These are phyloP conservation scores for Chrysoporthe puriensis DNA, from an alignment of 2,329 filamentous ascomycete genomes.

Conservation along the genomic window DNA sequence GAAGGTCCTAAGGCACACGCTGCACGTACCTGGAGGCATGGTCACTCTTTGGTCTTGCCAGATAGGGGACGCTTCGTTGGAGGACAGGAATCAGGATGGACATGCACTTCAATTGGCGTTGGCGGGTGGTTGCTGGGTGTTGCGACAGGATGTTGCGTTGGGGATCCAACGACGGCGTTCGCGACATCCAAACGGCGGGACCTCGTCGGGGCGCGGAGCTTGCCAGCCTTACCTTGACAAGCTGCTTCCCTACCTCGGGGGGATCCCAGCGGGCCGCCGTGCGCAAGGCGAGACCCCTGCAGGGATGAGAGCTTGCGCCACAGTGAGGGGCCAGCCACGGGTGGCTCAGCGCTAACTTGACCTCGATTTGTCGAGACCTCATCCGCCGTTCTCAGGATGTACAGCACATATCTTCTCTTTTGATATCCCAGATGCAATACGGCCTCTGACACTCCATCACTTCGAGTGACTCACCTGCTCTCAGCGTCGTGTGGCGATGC, in stretches of 20 bases:
- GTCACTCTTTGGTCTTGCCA: background rate
- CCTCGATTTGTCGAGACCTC: background rate
- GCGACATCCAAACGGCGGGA: no score
- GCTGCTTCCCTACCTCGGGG: background rate
- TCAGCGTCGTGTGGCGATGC: no score
- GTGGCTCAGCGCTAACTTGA: background rate
- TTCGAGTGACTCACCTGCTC: background rate
- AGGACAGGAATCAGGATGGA: no score
- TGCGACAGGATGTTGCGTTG: constrained; percentile 20
- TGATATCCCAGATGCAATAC: no score
- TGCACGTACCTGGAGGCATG: constrained; percentile 26
- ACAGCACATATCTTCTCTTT: no score
- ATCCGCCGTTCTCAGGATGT: background rate
- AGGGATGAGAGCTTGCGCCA: background rate
- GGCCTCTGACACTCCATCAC: background rate
- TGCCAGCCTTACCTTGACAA: no score
- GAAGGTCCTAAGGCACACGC: background rate
- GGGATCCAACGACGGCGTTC: background rate
- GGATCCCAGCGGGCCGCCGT: background rate
- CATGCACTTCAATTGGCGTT: constrained; percentile 6
- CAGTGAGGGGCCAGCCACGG: constrained; percentile 2
- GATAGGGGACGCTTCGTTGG: background rate
- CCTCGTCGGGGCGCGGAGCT: no score
- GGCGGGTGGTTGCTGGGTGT: background rate
- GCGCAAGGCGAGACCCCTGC: no score